Evolutionary conservation across 305 asterid species (phyloP).

Genomic region (Fraxinus velutina): DNA sequence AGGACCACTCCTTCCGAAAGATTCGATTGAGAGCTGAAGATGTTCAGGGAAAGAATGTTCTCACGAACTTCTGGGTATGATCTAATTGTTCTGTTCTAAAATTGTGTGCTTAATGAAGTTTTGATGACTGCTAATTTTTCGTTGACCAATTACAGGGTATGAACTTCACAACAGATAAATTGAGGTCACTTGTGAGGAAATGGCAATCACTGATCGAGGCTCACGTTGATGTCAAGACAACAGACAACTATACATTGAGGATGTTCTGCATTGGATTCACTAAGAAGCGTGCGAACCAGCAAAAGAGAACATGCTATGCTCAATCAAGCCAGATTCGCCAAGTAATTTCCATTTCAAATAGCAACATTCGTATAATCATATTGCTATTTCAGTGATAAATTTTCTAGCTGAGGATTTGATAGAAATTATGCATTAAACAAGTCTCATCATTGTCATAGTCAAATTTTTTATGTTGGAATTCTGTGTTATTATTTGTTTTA

Average conservation of each 20-base stretch:
- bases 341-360: constrained; percentile 30
- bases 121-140: neutral
- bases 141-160: constrained; percentile 48
- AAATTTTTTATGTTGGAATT: neutral
- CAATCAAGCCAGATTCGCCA: constrained; percentile 84
- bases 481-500: neutral
- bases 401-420: neutral
- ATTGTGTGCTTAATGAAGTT: neutral
- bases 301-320: constrained; percentile 86
- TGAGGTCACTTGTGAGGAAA: constrained; percentile 79
- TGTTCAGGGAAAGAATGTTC: constrained; percentile 83
- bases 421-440: neutral
- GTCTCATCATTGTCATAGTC: neutral
- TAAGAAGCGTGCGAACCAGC: constrained; percentile 80
- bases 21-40: constrained; percentile 87
- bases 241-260: constrained; percentile 61
- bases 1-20: constrained; percentile 79
- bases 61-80: constrained; percentile 86
- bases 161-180: constrained; percentile 78
- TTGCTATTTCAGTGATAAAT: neutral
- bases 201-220: constrained; percentile 89
- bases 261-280: constrained; percentile 90
- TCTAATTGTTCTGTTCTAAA: neutral
- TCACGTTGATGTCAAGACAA: constrained; percentile 90
- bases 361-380: neutral